Conservation (phyloP, 805 yeast genomes). For the Wickerhamiella azyma region DNA sequence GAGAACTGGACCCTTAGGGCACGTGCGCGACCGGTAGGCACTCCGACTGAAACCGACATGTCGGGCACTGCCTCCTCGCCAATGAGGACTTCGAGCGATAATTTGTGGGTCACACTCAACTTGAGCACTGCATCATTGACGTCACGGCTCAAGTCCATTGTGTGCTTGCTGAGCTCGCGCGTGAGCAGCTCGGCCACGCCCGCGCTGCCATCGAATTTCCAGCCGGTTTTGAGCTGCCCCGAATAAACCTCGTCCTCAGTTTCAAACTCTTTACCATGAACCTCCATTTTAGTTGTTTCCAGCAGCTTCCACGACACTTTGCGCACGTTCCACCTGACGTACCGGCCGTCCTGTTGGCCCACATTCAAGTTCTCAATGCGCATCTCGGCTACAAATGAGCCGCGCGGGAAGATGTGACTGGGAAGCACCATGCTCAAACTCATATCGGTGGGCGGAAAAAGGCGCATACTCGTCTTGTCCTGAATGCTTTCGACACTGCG, state of each 20-base stretch:
- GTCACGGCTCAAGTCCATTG: slow-evolving; percentile 25
- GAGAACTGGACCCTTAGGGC: slow-evolving; percentile 91
- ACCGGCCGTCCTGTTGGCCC: not conserved
- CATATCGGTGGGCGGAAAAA: slow-evolving; percentile 91
- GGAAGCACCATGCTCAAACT: slow-evolving; percentile 82
- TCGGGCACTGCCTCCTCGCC: slow-evolving; percentile 56
- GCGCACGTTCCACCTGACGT: slow-evolving; percentile 80
- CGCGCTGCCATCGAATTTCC: slow-evolving; percentile 84
- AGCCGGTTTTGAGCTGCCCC: slow-evolving; percentile 79
- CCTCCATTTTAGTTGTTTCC: slow-evolving; percentile 37
- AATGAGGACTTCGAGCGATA: slow-evolving; percentile 79
- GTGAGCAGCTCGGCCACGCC: slow-evolving; percentile 60
- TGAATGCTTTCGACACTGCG: slow-evolving; percentile 71
- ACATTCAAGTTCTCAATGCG: slow-evolving; percentile 41
- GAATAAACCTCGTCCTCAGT: slow-evolving; percentile 59
- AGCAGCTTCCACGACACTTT: slow-evolving; percentile 81
- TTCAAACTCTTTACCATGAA: slow-evolving; percentile 29
- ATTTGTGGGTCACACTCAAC: slow-evolving; percentile 55
- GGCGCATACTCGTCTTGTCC: slow-evolving; percentile 73
- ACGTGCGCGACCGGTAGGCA: slow-evolving; percentile 79
- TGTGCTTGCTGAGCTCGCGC: slow-evolving; percentile 20
- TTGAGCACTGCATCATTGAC: slow-evolving; percentile 73
- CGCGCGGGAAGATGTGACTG: slow-evolving; percentile 75
- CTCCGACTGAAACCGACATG: slow-evolving; percentile 23
- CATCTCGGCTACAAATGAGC: slow-evolving; percentile 71